Base-by-base conservation (phyloP, 208 protist species). In the Trypanosoma platydactyli region DNA sequence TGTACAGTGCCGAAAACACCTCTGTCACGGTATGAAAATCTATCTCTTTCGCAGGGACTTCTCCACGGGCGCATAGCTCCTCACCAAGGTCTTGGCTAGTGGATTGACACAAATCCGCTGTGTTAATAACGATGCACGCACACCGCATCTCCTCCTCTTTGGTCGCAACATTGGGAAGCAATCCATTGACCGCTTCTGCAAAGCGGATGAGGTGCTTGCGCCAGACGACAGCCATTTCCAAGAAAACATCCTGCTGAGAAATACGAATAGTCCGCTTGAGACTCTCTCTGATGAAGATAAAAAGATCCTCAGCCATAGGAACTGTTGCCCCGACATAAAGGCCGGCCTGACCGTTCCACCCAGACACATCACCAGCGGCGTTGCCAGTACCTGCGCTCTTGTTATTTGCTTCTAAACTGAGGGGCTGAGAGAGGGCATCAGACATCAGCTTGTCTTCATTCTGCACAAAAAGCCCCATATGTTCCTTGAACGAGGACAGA, bases 201-300 rank as follows among this genome's bases (percentile, higher is more conserved):
- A 92, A 92, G 15, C 79, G 63, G 0, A 89, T 74, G 1, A 97
- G 76, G 60, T 94, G 79, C 33, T 81, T 76, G 3, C 85, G 78
- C 89, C 90, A 97, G 25, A 95, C 89, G 12, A 46, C 76, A 0
- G 84, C 83, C 87, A 96, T 94, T 7, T 97, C 86, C 5, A 95
- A 61, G 38, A 97, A 70, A 30, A 94, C 80, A 53, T 95, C 86
- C 54, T 91, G 86, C 75, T 95, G 88, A 1, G 89, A 87, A 38
- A 96, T 90, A 20, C 85, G 81, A 62, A 89, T 55, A 6, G 88
- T 73, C 24, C 89, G 88, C 66, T 87, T 92, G 6, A 96, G 79
- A 64, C 84, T 93, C 58, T 94, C 81, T 69, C 93, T 92, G 66
- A 97, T 94, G 70, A 94, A 96, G 18, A 94, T 79, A 57, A 96